Evolutionary conservation across 2,329 filamentous ascomycete genomes (phyloP), one percentile per base, ranked within the genome.

Genomic region (Colletotrichum sp.): DNA sequence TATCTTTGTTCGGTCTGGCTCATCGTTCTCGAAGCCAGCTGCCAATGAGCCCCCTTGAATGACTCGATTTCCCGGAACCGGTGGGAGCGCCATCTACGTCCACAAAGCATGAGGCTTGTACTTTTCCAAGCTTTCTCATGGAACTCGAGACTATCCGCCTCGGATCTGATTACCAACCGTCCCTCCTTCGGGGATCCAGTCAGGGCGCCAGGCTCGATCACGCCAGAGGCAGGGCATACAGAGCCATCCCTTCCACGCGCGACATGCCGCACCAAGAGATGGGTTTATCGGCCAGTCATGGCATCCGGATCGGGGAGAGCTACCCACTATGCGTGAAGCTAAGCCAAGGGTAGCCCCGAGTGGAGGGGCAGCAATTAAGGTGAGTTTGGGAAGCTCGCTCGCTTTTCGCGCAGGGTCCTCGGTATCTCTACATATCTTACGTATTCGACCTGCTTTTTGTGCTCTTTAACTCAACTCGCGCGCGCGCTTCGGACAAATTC

Each of bases 221-320:
- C 77, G 77, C 75, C 75, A 77, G 77, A 77, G 71, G 60, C 72
- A 68, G 68, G 71, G 71, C 66, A 49, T 67, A 68, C 75, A 66
- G 71, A 62, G 65, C 69, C 69, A 78, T 77, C 64, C 73, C 64
- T 71, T 44, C 67, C 65, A 72, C 36, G 72, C 64, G 76, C 69
- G 60, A 73, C 76, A 70, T 70, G 65, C 69, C 65, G 73, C 73
- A 68, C 52, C 69, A 69, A 24, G 59, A 49, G 66, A 64, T 72
- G 64, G 69, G 59, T 69, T 72, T 65, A 65, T 76, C 72, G 68
- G 64, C 76, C 76, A 77, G 52, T 76, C 68, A 70, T 55, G 28
- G 36, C 24, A 57, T 21, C 49, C 66, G 67, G 71, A 75, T 76
- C 71, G 66, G 44, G 60, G 52, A 49, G 57, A 62, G 60, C 75